These are phyloP conservation scores for Oehlia diaphana DNA, from an alignment of 192 early-diverging fungal species.

Conservation along the genomic window DNA sequence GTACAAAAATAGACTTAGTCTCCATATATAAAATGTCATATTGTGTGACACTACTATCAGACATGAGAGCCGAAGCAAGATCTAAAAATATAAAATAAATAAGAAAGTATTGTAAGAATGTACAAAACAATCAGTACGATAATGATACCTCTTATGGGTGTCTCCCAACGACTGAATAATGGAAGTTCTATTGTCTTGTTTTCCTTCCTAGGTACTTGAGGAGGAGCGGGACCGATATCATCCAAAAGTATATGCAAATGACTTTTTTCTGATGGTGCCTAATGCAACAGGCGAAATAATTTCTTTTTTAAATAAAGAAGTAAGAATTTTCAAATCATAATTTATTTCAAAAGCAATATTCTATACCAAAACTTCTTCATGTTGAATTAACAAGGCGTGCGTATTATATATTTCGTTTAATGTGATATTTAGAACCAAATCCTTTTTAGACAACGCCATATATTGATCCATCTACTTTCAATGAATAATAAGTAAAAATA, in stretches of 20 bases:
- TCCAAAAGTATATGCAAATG: slow-evolving; percentile 77
- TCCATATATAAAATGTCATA: slow-evolving; percentile 95
- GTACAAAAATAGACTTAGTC: slow-evolving; percentile 91
- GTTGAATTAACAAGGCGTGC: slow-evolving; percentile 79
- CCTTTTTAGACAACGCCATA: slow-evolving; percentile 90
- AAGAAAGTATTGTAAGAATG: not conserved
- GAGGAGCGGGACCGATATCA: slow-evolving; percentile 73
- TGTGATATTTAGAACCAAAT: slow-evolving; percentile 85
- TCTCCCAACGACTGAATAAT: slow-evolving; percentile 84
- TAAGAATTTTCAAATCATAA: not conserved
- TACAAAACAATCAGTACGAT: not conserved
- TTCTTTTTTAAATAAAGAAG: not conserved
- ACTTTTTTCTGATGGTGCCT: slow-evolving; percentile 74
- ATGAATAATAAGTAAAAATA: not conserved
- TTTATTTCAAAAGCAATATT: not conserved
- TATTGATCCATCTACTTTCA: slow-evolving; percentile 88
- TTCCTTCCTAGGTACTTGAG: slow-evolving; percentile 77
- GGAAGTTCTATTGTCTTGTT: slow-evolving; percentile 73
- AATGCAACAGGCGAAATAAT: not conserved
- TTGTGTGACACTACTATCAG: slow-evolving; percentile 89
- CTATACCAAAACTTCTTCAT: slow-evolving; percentile 66
- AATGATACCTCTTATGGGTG: slow-evolving; percentile 66
- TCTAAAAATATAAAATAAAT: slow-evolving; percentile 32
- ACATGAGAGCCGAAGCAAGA: slow-evolving; percentile 63
- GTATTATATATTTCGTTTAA: slow-evolving; percentile 96